phyloP scores from a whole-genome alignment of 148 eudicot genomes.

The Gaultheria prostrata region DNA sequence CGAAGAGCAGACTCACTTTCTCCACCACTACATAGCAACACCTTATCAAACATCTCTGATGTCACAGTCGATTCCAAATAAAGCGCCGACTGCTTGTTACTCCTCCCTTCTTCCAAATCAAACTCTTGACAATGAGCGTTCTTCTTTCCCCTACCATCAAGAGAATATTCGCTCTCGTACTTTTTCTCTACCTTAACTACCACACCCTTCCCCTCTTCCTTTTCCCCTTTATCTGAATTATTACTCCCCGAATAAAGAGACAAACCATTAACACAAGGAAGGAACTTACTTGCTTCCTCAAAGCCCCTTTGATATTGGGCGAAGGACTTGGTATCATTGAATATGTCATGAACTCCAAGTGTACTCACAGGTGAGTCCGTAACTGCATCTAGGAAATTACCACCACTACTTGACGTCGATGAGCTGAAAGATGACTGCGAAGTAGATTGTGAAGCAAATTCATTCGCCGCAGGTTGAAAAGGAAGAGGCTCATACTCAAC shows the following conservation, averaged over 20 bases:
- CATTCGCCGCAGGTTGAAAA: slow-evolving; percentile 19
- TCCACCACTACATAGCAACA: slow-evolving; percentile 57
- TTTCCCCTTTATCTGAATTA: slow-evolving; percentile 16
- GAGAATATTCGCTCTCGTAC: slow-evolving; percentile 6
- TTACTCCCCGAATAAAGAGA: slow-evolving; percentile 18
- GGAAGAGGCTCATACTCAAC: slow-evolving; percentile 23
- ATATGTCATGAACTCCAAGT: slow-evolving; percentile 43
- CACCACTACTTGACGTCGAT: slow-evolving; percentile 16
- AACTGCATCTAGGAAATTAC: slow-evolving; percentile 29
- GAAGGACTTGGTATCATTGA: slow-evolving; percentile 51
- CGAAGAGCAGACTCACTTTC: slow-evolving; percentile 64
- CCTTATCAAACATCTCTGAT: slow-evolving; percentile 75
- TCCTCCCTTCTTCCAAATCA: slow-evolving; percentile 44
- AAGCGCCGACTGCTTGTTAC: slow-evolving; percentile 63
- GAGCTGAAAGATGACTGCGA: slow-evolving; percentile 31
- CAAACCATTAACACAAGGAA: slow-evolving; percentile 34
- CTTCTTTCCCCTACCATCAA: slow-evolving; percentile 44
- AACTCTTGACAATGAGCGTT: slow-evolving; percentile 38
- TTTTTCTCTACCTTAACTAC: slow-evolving; percentile 27
- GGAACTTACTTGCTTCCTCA: slow-evolving; percentile 62
- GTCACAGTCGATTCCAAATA: slow-evolving; percentile 53
- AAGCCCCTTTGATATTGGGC: slow-evolving; percentile 57
- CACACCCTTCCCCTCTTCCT: slow-evolving; percentile 7
- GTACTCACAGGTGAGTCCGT: slow-evolving; percentile 51
- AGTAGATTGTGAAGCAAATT: slow-evolving; percentile 25